phyloP scores from a whole-genome alignment of 371 early-diverging fungal species.

The Mucor plumbeus region DNA sequence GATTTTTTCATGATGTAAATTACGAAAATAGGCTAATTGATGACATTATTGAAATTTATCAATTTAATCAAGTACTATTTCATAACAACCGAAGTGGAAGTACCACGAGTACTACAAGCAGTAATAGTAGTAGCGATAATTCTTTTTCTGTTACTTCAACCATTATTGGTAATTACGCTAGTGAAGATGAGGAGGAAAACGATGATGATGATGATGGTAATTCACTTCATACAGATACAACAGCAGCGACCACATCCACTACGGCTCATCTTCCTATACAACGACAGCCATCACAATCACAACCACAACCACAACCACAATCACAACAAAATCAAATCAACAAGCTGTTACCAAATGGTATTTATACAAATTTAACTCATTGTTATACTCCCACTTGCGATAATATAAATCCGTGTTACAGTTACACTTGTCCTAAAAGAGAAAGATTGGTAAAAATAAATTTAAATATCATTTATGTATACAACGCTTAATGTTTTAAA shows the following conservation, averaged over 20 bases:
- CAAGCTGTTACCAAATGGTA: conserved; percentile 63
- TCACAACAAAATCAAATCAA: not conserved
- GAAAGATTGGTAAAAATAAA: conserved; percentile 27
- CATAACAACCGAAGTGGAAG: conserved; percentile 11
- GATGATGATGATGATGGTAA: conserved; percentile 8
- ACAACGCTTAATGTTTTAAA: not conserved
- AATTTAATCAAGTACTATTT: conserved; percentile 53
- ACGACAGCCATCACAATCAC: conserved; percentile 9
- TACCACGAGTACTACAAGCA: conserved; percentile 15
- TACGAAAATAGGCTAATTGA: conserved; percentile 71
- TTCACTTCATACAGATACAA: conserved; percentile 6
- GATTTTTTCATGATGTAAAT: conserved; percentile 74
- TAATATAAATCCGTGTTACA: conserved; percentile 76
- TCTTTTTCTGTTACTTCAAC: conserved; percentile 10
- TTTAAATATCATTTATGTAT: not conserved
- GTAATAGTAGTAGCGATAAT: conserved; percentile 7
- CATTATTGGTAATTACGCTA: conserved; percentile 26
- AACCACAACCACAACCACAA: not conserved
- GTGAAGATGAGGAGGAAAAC: conserved; percentile 19
- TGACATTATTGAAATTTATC: conserved; percentile 66
- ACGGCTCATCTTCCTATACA: not conserved
- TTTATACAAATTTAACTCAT: conserved; percentile 81
- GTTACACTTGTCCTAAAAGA: conserved; percentile 76
- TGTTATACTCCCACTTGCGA: conserved; percentile 94
- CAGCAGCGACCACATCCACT: conserved; percentile 1